Evolutionary conservation across 2,329 filamentous ascomycete genomes (phyloP).

Genomic region (Karstenula rhodostoma): DNA sequence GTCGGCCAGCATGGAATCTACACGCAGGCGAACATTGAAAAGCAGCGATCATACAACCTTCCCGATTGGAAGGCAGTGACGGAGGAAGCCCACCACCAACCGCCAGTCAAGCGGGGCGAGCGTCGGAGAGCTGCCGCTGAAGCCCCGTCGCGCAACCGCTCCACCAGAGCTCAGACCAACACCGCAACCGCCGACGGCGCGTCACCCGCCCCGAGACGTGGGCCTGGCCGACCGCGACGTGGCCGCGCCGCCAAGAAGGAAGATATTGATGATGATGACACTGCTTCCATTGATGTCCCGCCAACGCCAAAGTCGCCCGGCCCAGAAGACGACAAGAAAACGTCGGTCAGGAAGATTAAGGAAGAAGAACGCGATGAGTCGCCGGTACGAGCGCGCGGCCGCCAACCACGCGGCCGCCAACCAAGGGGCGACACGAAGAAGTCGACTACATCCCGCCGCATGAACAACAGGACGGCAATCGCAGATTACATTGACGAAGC

Average conservation of each 20-base stretch:
- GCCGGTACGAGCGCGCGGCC: conserved; percentile 64
- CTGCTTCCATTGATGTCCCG: conserved; percentile 45
- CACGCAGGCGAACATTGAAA: conserved; percentile 95
- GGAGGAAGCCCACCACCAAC: conserved; percentile 94
- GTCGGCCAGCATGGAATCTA: conserved; percentile 95
- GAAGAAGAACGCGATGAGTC: conserved; percentile 51
- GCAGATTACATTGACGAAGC: conserved; percentile 86
- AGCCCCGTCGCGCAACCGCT: conserved; percentile 41
- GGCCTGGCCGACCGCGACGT: conserved; percentile 57
- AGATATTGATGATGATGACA: conserved; percentile 43
- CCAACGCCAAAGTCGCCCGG: conserved; percentile 55
- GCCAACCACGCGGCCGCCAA: conserved; percentile 53
- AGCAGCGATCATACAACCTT: conserved; percentile 93
- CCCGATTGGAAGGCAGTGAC: conserved; percentile 95
- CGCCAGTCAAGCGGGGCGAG: conserved; percentile 88
- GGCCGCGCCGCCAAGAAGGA: conserved; percentile 33
- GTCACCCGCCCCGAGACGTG: conserved; percentile 55
- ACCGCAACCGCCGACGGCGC: conserved; percentile 47
- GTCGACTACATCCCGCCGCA: conserved; percentile 85
- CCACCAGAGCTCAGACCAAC: conserved; percentile 41
- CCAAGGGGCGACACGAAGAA: conserved; percentile 54
- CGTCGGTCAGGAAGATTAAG: conserved; percentile 35
- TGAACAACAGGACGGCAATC: conserved; percentile 82
- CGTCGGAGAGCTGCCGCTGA: conserved; percentile 63
- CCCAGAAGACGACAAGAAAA: conserved; percentile 52